phyloP scores from a whole-genome alignment of 1,284 basidiomycete genomes.

The Golubevia pallescens region DNA sequence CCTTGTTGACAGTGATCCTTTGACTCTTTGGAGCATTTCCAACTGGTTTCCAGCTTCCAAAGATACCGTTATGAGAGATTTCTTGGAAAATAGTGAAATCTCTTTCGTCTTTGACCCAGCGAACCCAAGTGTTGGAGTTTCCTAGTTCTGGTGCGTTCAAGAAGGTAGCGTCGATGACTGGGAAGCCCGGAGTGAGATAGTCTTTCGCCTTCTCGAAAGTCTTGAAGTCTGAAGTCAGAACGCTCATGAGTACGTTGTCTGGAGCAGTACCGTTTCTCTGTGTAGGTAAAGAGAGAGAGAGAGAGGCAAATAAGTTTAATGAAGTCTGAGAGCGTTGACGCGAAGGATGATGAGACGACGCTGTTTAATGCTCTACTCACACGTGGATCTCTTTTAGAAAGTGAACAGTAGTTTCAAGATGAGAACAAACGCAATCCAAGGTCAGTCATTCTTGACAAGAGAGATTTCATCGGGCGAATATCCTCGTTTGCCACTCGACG shows the following conservation, averaged over 20 bases:
- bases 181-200: background rate
- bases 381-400: too few species aligned
- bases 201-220: background rate
- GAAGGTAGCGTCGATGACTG: background rate
- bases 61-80: background rate
- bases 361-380: too few species aligned
- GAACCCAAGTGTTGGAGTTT: background rate
- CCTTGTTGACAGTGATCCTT: too few species aligned
- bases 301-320: background rate
- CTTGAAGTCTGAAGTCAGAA: background rate
- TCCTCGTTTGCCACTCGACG: too few species aligned
- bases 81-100: background rate
- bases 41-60: background rate
- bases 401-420: too few species aligned
- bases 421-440: too few species aligned
- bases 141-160: background rate
- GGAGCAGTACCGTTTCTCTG: background rate
- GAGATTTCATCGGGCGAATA: too few species aligned
- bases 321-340: background rate
- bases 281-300: background rate
- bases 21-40: too few species aligned
- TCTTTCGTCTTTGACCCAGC: background rate
- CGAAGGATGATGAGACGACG: too few species aligned
- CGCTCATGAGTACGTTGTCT: background rate
- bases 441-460: too few species aligned